A percentile compares a stretch with the other conserved stretches of the same genome.
Conservation (phyloP, 768 basidiomycete genomes). For the Boletus pseudo-olivaceus region DNA sequence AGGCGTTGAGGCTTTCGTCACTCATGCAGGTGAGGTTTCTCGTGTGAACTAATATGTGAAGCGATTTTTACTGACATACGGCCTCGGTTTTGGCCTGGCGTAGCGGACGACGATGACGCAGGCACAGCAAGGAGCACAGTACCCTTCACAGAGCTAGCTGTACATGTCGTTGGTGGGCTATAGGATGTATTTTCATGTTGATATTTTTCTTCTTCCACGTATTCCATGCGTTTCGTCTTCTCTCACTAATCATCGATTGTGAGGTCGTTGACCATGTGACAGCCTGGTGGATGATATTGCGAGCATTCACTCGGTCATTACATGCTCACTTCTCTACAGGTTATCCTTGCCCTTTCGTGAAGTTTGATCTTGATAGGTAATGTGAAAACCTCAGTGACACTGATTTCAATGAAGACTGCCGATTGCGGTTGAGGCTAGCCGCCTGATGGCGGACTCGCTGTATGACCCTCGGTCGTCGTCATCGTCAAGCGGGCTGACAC, state of each 20-base stretch:
- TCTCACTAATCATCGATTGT: background rate
- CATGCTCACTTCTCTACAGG: background rate
- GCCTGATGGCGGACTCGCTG: background rate
- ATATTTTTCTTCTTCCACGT: constrained; percentile 3
- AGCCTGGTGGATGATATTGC: background rate
- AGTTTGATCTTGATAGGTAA: background rate
- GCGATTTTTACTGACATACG: background rate
- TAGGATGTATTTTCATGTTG: constrained; percentile 14
- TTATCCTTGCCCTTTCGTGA: background rate
- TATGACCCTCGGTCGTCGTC: background rate
- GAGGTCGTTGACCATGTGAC: constrained; percentile 3
- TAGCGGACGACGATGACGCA: constrained; percentile 29
- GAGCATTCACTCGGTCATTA: background rate
- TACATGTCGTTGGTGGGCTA: constrained; percentile 15
- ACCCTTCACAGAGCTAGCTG: constrained; percentile 27
- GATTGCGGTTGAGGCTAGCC: background rate
- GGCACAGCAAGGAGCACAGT: constrained; percentile 31
- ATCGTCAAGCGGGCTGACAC: background rate
- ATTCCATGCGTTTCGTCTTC: constrained; percentile 7
- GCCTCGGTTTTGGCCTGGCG: background rate
- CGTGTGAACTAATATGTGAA: background rate
- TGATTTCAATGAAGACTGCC: background rate
- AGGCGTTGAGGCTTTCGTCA: constrained; percentile 37
- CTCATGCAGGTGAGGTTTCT: constrained; percentile 32
- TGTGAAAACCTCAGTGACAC: background rate